Evolutionary conservation across 495 filamentous ascomycete species (phyloP).

Genomic region (Penicillium parvum): DNA sequence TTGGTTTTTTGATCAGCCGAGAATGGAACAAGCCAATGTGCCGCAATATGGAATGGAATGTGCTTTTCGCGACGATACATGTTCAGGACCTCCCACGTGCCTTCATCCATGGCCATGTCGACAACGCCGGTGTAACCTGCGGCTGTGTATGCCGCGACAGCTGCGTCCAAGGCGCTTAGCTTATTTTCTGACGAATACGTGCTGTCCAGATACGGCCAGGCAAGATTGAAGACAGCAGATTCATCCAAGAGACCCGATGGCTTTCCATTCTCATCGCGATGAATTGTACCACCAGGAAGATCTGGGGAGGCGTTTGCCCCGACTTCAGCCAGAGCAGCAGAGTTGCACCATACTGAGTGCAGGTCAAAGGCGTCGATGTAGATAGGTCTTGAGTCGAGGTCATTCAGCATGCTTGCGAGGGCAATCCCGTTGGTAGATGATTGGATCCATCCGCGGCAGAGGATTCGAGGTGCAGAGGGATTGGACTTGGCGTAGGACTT

Average conservation of each 20-base stretch:
- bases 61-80: constrained; percentile 35
- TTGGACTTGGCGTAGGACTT: constrained; percentile 45
- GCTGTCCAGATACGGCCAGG: constrained; percentile 55
- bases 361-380: constrained; percentile 59
- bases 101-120: constrained; percentile 69
- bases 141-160: constrained; percentile 48
- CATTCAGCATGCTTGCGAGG: constrained; percentile 51
- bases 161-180: constrained; percentile 44
- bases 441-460: constrained; percentile 61
- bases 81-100: constrained; percentile 53
- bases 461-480: constrained; percentile 46
- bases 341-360: constrained; percentile 61
- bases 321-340: constrained; percentile 50
- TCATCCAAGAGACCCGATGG: constrained; percentile 55
- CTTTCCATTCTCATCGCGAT: constrained; percentile 48
- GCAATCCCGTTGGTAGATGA: constrained; percentile 49
- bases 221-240: constrained; percentile 50
- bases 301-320: constrained; percentile 43
- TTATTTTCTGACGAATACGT: constrained; percentile 50
- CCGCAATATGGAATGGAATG: constrained; percentile 56
- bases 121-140: constrained; percentile 60
- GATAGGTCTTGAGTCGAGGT: constrained; percentile 50
- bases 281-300: constrained; percentile 53
- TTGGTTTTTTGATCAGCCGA: constrained; percentile 18
- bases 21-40: constrained; percentile 55